These are phyloP conservation scores for Barnettozyma wickerhamii DNA, from an alignment of 805 yeast genomes.

Conservation along the genomic window DNA sequence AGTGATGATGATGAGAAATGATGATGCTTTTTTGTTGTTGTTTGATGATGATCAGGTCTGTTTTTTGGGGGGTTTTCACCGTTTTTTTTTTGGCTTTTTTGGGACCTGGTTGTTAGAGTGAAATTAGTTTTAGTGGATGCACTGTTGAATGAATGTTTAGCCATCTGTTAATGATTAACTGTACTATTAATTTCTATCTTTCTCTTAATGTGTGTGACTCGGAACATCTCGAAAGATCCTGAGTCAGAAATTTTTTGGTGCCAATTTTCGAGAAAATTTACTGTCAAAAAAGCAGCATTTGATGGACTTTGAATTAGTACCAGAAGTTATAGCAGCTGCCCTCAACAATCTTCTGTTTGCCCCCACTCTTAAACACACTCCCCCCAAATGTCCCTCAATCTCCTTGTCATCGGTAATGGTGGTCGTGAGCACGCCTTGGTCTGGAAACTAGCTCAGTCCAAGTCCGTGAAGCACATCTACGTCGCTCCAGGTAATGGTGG, in stretches of 20 bases:
- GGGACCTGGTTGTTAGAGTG: not conserved
- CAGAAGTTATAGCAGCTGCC: too few relatives aligned
- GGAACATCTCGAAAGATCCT: not conserved
- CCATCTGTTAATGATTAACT: too few relatives aligned
- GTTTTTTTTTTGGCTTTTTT: not conserved
- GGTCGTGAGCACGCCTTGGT: slow-evolving; percentile 98
- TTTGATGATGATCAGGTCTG: not conserved
- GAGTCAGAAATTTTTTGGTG: slow-evolving; percentile 6
- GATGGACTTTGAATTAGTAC: not conserved
- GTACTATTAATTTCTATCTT: too few relatives aligned
- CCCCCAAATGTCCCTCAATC: slow-evolving; percentile 40
- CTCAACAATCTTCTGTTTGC: too few relatives aligned
- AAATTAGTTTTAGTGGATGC: not conserved
- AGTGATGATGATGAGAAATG: not conserved
- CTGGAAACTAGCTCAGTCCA: slow-evolving; percentile 84
- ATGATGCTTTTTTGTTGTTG: not conserved
- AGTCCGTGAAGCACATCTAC: slow-evolving; percentile 62
- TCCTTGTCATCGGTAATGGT: slow-evolving; percentile 92
- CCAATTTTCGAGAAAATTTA: slow-evolving; percentile 4
- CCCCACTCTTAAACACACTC: not conserved
- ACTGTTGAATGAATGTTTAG: too few relatives aligned
- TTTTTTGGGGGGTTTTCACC: not conserved
- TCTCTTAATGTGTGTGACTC: too few relatives aligned
- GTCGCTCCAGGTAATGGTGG: slow-evolving; percentile 99
- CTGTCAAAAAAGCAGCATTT: slow-evolving; percentile 3